A percentile compares a stretch with the other conserved stretches of the same genome.
These are phyloP conservation scores for Penicillium verrucosum DNA, from an alignment of 2,329 filamentous ascomycete species.

Conservation along the genomic window DNA sequence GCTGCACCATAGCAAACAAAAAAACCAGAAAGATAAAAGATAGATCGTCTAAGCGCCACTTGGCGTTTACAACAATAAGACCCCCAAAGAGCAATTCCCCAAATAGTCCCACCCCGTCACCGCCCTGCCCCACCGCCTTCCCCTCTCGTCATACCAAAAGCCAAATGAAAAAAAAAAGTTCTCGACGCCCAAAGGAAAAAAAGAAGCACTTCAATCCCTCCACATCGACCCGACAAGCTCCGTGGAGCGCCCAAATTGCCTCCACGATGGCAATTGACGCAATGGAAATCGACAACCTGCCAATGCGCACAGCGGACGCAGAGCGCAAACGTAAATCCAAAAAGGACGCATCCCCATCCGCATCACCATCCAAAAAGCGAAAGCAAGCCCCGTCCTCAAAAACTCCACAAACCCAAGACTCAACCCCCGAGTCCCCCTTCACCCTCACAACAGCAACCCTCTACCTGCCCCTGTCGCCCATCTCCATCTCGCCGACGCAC, in stretches of 20 bases:
- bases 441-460: slow-evolving; percentile 75
- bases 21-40: neutral
- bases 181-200: slow-evolving; percentile 14
- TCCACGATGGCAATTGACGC: slow-evolving; percentile 37
- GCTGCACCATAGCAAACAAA: slow-evolving; percentile 12
- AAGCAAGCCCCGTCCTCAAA: slow-evolving; percentile 33
- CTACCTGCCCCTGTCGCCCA: slow-evolving; percentile 59
- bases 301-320: slow-evolving; percentile 17
- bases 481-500: slow-evolving; percentile 51
- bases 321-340: slow-evolving; percentile 46
- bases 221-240: slow-evolving; percentile 14
- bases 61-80: slow-evolving; percentile 5
- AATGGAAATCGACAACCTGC: slow-evolving; percentile 39
- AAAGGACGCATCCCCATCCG: slow-evolving; percentile 34
- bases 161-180: slow-evolving; percentile 32
- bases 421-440: slow-evolving; percentile 63
- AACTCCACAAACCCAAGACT: slow-evolving; percentile 12
- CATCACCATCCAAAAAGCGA: slow-evolving; percentile 43
- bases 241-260: slow-evolving; percentile 23
- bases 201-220: slow-evolving; percentile 14
- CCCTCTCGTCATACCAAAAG: slow-evolving; percentile 14
- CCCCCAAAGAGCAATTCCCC: slow-evolving; percentile 1
- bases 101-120: slow-evolving; percentile 16
- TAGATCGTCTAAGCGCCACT: neutral
- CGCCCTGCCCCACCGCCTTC: slow-evolving; percentile 30